phyloP scores from a whole-genome alignment of 805 yeast species.

The Candida anglica region DNA sequence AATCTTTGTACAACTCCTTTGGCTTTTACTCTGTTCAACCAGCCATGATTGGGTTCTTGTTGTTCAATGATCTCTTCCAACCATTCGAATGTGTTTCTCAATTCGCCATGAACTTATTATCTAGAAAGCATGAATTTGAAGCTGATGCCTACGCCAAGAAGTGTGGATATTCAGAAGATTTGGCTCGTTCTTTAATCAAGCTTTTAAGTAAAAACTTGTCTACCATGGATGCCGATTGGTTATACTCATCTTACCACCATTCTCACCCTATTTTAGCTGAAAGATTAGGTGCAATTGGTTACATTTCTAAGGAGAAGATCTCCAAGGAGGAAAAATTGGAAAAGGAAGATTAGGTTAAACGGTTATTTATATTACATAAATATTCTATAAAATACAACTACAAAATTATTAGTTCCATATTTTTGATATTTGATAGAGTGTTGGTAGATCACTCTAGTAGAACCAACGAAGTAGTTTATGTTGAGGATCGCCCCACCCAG shows the following conservation, averaged over 20 bases:
- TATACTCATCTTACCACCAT: slow-evolving; percentile 83
- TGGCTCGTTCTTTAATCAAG: slow-evolving; percentile 69
- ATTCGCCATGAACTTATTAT: slow-evolving; percentile 63
- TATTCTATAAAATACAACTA: no score
- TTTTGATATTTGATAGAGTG: no score
- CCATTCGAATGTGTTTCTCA: slow-evolving; percentile 72
- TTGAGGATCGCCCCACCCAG: no score
- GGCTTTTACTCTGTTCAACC: slow-evolving; percentile 71
- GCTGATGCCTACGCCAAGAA: slow-evolving; percentile 85
- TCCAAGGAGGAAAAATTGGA: slow-evolving; percentile 13
- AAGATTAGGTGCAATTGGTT: slow-evolving; percentile 73
- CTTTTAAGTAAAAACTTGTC: slow-evolving; percentile 78
- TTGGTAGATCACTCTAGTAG: no score
- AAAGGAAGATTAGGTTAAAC: background rate
- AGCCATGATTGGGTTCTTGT: slow-evolving; percentile 71
- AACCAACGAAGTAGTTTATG: no score
- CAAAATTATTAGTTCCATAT: no score
- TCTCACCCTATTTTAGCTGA: slow-evolving; percentile 92
- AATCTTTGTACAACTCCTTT: slow-evolving; percentile 71
- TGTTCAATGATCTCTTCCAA: slow-evolving; percentile 72
- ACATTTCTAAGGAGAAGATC: slow-evolving; percentile 36
- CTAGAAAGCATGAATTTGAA: slow-evolving; percentile 88
- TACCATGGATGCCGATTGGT: slow-evolving; percentile 84
- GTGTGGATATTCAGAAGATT: slow-evolving; percentile 65
- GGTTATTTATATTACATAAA: no score